phyloP scores from a whole-genome alignment of 164 flowering plant species.

The Warburgia ugandensis region DNA sequence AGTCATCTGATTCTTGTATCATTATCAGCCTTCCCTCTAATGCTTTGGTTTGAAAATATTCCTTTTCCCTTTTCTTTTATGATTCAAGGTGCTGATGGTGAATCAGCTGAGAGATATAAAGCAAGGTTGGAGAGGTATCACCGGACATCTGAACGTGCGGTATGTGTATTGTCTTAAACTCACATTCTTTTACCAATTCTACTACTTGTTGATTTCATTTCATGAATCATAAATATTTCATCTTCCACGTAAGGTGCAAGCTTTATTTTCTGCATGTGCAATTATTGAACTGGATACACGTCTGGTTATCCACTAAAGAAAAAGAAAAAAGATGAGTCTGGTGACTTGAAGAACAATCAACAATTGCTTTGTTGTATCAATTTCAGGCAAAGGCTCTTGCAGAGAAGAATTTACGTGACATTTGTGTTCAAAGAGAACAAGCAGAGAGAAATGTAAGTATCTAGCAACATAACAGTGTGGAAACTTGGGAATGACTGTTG shows the following conservation, averaged over 20 bases:
- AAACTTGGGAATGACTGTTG: neutral
- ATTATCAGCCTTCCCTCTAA: neutral
- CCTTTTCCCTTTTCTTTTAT: no score
- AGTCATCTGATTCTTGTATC: no score
- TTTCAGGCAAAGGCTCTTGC: conserved; percentile 90
- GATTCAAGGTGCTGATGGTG: conserved; percentile 43
- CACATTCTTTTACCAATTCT: neutral
- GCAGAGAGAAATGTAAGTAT: conserved; percentile 72
- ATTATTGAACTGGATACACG: no score
- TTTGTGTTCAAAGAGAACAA: conserved; percentile 75
- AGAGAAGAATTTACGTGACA: conserved; percentile 86
- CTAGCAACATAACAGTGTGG: conserved; percentile 1
- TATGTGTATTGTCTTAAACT: conserved; percentile 22
- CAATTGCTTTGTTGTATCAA: neutral
- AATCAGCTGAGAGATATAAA: conserved; percentile 80
- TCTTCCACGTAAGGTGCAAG: no score
- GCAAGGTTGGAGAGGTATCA: conserved; percentile 84
- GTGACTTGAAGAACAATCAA: no score
- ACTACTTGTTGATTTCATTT: neutral
- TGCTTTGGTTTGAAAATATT: conserved; percentile 4
- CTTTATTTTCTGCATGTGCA: no score
- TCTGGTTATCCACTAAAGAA: no score
- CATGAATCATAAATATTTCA: no score
- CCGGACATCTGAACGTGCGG: conserved; percentile 90
- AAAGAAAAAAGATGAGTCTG: no score